Evolutionary conservation across 2,329 filamentous ascomycete species (phyloP), one percentile per base, ranked within the genome.

Genomic region (Nannizzia gypsea): DNA sequence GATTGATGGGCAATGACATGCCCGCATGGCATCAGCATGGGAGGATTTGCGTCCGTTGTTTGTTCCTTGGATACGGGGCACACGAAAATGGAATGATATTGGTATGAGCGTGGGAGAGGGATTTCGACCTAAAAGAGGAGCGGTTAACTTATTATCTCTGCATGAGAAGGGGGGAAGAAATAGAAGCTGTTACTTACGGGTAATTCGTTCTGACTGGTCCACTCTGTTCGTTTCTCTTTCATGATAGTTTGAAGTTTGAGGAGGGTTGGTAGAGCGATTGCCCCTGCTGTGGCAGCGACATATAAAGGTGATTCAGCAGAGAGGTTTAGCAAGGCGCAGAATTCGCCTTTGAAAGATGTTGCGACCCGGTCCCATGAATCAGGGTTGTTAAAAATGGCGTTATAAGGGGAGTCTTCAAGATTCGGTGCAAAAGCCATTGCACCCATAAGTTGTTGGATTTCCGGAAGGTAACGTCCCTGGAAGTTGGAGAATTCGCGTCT

Each of bases 21-120:
- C 4, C 93, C 92, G 69, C 93, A 99, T 0, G 89, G 88, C 69
- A 99, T 85, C 83, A 96, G 93, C 88, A 97, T 95, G 1, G 93
- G 90, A 9, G 93, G 93, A 71, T 99, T 99, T 24, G 81, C 76
- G 68, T 95, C 90, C 0, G 92, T 99, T 0, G 88, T 90, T 73
- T 99, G 93, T 70, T 96, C 93, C 72, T 97, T 97, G 67, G 87
- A 91, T 3, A 99, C 93, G 0, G 93, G 93, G 69, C 93, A 99
- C 46, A 99, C 93, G 70, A 99, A 99, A 69, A 99, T 96, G 60
- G 88, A 88, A 73, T 99, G 93, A 77, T 95, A 99, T 58, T 82
- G 78, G 69, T 85, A 87, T 4, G 79, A 78, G 1, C 80, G 80
- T 2, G 84, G 84, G 3, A 87, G 74, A 0, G 84, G 81, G 15